A percentile compares a stretch with the other conserved stretches of the same genome.
These are phyloP conservation scores for Capsicum pubescens DNA, from an alignment of 257 asterid species.

Conservation along the genomic window DNA sequence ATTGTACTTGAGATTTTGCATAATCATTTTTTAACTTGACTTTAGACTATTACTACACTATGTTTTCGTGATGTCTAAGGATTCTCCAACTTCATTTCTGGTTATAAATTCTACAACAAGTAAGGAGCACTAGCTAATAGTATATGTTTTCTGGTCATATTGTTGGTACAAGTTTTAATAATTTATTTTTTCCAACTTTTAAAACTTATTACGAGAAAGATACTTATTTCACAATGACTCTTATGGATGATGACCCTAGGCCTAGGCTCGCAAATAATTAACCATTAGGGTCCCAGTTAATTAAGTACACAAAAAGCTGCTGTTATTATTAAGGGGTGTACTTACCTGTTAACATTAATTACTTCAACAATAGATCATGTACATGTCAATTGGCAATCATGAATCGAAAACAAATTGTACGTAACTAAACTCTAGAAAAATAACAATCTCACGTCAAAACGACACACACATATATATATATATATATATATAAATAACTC, in stretches of 20 bases:
- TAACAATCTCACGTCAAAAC: background rate
- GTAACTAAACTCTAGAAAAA: background rate
- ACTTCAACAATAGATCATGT: background rate
- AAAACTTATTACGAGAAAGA: background rate
- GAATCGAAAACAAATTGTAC: background rate
- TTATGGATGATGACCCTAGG: no score
- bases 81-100: background rate
- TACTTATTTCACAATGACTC: background rate
- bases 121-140: background rate
- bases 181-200: background rate
- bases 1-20: background rate
- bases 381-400: background rate
- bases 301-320: background rate
- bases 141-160: no score
- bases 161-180: no score
- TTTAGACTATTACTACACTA: background rate
- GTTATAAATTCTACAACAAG: background rate
- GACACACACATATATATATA: no score
- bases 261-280: background rate
- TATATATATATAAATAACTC: no score
- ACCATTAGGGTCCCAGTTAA: background rate
- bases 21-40: constrained; percentile 18
- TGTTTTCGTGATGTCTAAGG: constrained; percentile 23
- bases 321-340: background rate
- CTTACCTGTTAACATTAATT: background rate